Evolutionary conservation across 768 basidiomycete species (phyloP).

Genomic region (Podaxis sp.): DNA sequence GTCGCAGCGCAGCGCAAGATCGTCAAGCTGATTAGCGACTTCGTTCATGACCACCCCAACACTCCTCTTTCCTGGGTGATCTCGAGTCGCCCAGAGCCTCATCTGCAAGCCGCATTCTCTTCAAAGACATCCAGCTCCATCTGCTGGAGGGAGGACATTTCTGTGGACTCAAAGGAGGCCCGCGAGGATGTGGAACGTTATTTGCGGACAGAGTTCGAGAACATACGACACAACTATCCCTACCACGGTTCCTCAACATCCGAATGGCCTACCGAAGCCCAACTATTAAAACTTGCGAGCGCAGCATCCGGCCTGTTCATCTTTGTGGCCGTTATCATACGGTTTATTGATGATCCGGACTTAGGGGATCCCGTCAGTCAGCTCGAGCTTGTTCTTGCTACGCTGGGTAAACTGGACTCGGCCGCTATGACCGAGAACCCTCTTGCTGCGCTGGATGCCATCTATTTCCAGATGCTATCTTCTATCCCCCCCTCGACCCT

Average conservation of each 20-base stretch:
- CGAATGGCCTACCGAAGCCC: not conserved
- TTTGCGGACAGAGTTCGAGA: not conserved
- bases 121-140: not conserved
- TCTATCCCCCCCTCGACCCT: too few relatives aligned
- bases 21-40: not conserved
- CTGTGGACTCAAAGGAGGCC: not conserved
- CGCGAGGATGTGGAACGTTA: not conserved
- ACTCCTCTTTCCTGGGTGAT: not conserved
- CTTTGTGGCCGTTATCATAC: not conserved
- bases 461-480: too few relatives aligned
- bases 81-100: not conserved
- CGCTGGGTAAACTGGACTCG: not conserved
- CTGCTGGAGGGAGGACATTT: not conserved
- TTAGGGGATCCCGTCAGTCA: not conserved
- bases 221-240: not conserved
- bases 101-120: not conserved
- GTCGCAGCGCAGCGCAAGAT: not conserved
- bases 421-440: not conserved
- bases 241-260: not conserved
- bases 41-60: not conserved
- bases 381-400: not conserved
- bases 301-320: not conserved
- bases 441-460: not conserved
- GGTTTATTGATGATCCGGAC: not conserved
- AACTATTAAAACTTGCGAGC: not conserved